Conservation (phyloP, 306 rosid genomes). For the Vigna mungo region DNA sequence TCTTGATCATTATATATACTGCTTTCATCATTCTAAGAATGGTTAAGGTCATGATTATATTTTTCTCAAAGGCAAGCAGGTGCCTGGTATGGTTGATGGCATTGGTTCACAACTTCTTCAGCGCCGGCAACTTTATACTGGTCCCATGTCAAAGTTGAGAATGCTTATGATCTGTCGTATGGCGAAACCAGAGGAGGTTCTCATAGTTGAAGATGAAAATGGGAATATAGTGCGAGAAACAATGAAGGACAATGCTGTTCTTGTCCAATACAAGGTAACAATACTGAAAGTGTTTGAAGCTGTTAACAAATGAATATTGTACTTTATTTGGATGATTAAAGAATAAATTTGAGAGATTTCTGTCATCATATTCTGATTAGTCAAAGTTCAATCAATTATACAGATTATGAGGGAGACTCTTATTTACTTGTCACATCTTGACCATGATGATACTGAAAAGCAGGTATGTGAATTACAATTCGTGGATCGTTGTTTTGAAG, state of each 20-base stretch:
- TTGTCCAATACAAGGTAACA: conserved; percentile 93
- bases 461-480: conserved; percentile 61
- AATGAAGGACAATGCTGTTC: conserved; percentile 98
- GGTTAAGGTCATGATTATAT: not conserved
- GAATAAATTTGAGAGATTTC: conserved; percentile 3
- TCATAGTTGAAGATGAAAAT: conserved; percentile 96
- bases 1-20: not conserved
- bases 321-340: not conserved
- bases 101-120: conserved; percentile 75
- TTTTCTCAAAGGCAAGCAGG: conserved; percentile 49
- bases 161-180: conserved; percentile 96
- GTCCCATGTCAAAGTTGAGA: conserved; percentile 92
- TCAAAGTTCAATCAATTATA: conserved; percentile 41
- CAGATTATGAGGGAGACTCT: conserved; percentile 99
- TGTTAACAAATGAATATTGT: not conserved
- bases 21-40: conserved; percentile 1
- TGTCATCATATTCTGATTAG: not conserved
- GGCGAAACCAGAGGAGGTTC: conserved; percentile 99
- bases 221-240: conserved; percentile 99
- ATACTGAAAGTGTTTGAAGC: not conserved
- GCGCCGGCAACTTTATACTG: conserved; percentile 85
- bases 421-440: conserved; percentile 96
- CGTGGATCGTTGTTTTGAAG: not conserved
- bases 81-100: conserved; percentile 82
- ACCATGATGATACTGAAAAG: conserved; percentile 93